These are phyloP conservation scores for Geosmithia morbida DNA, from an alignment of 2,329 filamentous ascomycete species.

Conservation along the genomic window DNA sequence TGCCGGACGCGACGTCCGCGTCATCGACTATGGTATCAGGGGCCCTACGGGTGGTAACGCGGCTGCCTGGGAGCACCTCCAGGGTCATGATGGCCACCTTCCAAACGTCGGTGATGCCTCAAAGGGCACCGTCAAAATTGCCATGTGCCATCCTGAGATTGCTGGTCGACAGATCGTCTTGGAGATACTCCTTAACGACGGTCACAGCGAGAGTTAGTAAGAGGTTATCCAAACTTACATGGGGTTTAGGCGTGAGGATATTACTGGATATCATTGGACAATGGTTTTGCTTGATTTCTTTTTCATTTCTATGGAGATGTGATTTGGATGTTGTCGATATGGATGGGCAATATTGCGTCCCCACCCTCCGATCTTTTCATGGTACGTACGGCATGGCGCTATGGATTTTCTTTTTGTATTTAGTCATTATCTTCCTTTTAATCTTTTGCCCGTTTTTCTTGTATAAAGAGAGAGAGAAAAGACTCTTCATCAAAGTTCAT, in stretches of 20 bases:
- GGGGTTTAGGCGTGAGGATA: too few species aligned
- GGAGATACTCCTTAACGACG: conserved; percentile 86
- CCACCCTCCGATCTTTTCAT: neutral
- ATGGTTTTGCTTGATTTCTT: too few species aligned
- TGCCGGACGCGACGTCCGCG: conserved; percentile 75
- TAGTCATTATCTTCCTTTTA: neutral
- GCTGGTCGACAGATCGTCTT: conserved; percentile 76
- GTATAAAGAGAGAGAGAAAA: too few species aligned
- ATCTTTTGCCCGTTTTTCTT: too few species aligned
- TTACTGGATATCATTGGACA: too few species aligned
- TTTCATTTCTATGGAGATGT: too few species aligned
- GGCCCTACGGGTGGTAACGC: conserved; percentile 40
- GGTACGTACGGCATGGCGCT: too few species aligned
- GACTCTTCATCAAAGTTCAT: too few species aligned
- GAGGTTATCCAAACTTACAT: neutral
- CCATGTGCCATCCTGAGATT: conserved; percentile 85
- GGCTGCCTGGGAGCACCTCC: conserved; percentile 14
- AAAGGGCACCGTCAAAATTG: conserved; percentile 77
- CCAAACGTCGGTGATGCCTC: conserved; percentile 28
- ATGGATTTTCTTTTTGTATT: neutral
- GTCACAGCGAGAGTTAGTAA: conserved; percentile 31
- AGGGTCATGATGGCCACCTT: conserved; percentile 18
- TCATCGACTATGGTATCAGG: conserved; percentile 71
- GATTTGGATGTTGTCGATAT: too few species aligned
- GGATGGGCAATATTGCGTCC: neutral